Conservation (phyloP, 1,284 basidiomycete species). For the Marasmius tenuissimus region DNA sequence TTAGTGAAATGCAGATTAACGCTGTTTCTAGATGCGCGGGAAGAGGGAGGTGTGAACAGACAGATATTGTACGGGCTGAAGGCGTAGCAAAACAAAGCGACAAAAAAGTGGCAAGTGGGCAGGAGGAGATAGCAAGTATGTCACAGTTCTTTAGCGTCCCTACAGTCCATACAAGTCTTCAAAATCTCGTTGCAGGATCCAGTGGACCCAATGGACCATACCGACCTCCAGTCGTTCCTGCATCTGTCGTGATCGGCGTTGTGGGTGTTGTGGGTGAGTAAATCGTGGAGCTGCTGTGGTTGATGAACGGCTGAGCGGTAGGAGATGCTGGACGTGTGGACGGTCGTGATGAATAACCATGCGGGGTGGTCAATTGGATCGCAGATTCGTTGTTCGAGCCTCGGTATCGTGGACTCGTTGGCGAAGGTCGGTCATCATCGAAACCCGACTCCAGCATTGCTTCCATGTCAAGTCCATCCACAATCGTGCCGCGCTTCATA, state of each 20-base stretch:
- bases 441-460: constrained; percentile 89
- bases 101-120: constrained; percentile 1
- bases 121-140: constrained; percentile 2
- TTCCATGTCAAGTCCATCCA: constrained; percentile 78
- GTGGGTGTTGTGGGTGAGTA: constrained; percentile 38
- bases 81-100: constrained; percentile 35
- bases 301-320: constrained; percentile 22
- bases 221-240: constrained; percentile 38
- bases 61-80: constrained; percentile 23
- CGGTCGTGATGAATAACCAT: constrained; percentile 49
- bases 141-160: constrained; percentile 5
- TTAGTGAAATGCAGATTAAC: constrained; percentile 22
- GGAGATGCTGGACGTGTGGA: constrained; percentile 51
- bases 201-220: constrained; percentile 80
- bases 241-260: constrained; percentile 30
- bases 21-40: constrained; percentile 19
- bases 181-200: constrained; percentile 58
- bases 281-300: constrained; percentile 39
- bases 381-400: constrained; percentile 52
- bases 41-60: constrained; percentile 12
- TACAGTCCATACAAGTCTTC: constrained; percentile 19
- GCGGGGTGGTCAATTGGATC: constrained; percentile 39
- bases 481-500: constrained; percentile 55
- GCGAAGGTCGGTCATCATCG: constrained; percentile 59
- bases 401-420: constrained; percentile 56